These are phyloP conservation scores for Claviceps pusilla DNA, from an alignment of 2,329 filamentous ascomycete genomes.

Conservation along the genomic window DNA sequence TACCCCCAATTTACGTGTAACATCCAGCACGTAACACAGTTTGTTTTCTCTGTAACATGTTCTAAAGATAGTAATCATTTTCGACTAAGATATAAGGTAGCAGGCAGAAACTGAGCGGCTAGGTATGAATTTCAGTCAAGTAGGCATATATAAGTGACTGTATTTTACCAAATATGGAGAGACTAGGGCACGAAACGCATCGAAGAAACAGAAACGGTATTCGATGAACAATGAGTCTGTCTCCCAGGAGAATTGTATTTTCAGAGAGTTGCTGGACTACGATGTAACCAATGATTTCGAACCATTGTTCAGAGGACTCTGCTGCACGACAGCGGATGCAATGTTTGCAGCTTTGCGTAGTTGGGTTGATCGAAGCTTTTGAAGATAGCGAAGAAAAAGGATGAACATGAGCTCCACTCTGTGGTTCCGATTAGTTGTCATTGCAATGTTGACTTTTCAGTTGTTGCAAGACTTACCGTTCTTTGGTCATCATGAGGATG, in stretches of 20 bases:
- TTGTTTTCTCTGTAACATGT: too few species aligned
- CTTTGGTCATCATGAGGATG: conserved; percentile 98
- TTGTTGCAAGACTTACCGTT: conserved; percentile 44
- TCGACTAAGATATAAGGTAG: too few species aligned
- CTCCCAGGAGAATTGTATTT: neutral
- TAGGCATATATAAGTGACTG: too few species aligned
- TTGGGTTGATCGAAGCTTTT: conserved; percentile 53
- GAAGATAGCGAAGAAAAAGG: conserved; percentile 68
- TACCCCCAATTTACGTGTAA: too few species aligned
- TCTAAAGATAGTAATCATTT: too few species aligned
- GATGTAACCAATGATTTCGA: conserved; percentile 14
- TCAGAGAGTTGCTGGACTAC: neutral
- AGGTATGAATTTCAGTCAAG: too few species aligned
- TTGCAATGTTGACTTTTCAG: neutral
- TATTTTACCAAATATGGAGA: neutral
- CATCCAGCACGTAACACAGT: too few species aligned
- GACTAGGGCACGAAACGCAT: neutral
- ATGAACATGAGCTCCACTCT: conserved; percentile 83
- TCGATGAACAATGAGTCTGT: neutral
- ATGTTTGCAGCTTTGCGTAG: conserved; percentile 51
- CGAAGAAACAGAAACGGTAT: neutral
- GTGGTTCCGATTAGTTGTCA: conserved; percentile 8
- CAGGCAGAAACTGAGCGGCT: too few species aligned
- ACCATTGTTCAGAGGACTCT: conserved; percentile 28
- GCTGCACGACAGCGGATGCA: conserved; percentile 33